phyloP scores from a whole-genome alignment of 2,329 filamentous ascomycete genomes.

The Colletotrichum sp. region DNA sequence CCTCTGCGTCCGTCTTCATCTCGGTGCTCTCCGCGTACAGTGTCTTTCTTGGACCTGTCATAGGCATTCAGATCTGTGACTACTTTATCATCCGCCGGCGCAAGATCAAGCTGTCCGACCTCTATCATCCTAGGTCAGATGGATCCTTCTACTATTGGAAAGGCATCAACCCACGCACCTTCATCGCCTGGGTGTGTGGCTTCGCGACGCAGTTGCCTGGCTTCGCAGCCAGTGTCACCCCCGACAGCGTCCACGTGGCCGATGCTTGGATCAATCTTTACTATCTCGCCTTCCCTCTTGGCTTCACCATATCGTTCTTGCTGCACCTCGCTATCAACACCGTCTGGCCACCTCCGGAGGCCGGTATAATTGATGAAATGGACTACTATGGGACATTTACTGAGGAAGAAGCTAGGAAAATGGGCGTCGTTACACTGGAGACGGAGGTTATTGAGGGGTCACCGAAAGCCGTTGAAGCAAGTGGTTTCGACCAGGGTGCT shows the following conservation, averaged over 20 bases:
- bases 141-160: constrained; percentile 45
- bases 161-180: constrained; percentile 39
- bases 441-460: not conserved
- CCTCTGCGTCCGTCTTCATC: constrained; percentile 38
- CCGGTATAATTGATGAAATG: not conserved
- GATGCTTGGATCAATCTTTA: constrained; percentile 5
- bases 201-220: constrained; percentile 27
- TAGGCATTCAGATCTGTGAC: constrained; percentile 41
- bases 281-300: constrained; percentile 14
- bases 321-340: constrained; percentile 10
- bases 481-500: not conserved
- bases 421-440: not conserved
- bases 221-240: constrained; percentile 13
- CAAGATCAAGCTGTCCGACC: constrained; percentile 39
- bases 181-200: constrained; percentile 43
- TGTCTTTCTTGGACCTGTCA: constrained; percentile 42
- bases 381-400: constrained; percentile 19
- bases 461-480: not conserved
- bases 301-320: constrained; percentile 12
- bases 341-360: constrained; percentile 8
- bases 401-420: constrained; percentile 3
- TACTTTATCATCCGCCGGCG: constrained; percentile 36
- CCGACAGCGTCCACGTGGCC: not conserved
- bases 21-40: constrained; percentile 40
- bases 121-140: constrained; percentile 38